Conservation (phyloP, 1,284 basidiomycete genomes). For the Tranzscheliella williamsii region DNA sequence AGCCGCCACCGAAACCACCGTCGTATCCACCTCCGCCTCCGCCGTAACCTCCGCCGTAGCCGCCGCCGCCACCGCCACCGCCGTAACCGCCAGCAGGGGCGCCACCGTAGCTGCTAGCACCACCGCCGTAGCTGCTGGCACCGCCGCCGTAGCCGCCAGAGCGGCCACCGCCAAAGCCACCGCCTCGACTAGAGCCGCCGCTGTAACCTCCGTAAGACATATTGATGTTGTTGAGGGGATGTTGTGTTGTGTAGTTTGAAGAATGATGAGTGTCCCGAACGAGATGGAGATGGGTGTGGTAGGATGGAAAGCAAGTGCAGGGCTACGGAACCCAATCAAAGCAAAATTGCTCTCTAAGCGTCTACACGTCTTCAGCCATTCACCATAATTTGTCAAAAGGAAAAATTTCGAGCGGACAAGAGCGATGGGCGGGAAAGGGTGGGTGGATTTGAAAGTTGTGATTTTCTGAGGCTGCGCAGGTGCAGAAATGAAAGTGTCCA, state of each 20-base stretch:
- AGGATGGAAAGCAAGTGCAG: too few relatives aligned
- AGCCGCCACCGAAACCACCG: constrained; percentile 35
- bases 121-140: constrained; percentile 25
- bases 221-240: neutral
- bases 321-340: too few relatives aligned
- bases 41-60: constrained; percentile 63
- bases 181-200: constrained; percentile 35
- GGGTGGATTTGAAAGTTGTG: too few relatives aligned
- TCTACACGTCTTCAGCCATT: too few relatives aligned
- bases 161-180: constrained; percentile 31
- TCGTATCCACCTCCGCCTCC: constrained; percentile 20
- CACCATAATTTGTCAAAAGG: neutral
- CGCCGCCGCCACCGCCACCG: constrained; percentile 43
- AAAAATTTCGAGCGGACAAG: neutral
- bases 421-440: too few relatives aligned
- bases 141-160: constrained; percentile 29
- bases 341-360: too few relatives aligned
- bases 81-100: constrained; percentile 11
- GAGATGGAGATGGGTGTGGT: too few relatives aligned
- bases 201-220: constrained; percentile 51
- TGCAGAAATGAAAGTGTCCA: too few relatives aligned
- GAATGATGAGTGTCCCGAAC: too few relatives aligned
- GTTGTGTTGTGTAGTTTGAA: neutral
- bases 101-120: constrained; percentile 2
- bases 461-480: too few relatives aligned